These are phyloP conservation scores for Cladosporium halotolerans DNA, from an alignment of 2,329 filamentous ascomycete species.

Conservation along the genomic window DNA sequence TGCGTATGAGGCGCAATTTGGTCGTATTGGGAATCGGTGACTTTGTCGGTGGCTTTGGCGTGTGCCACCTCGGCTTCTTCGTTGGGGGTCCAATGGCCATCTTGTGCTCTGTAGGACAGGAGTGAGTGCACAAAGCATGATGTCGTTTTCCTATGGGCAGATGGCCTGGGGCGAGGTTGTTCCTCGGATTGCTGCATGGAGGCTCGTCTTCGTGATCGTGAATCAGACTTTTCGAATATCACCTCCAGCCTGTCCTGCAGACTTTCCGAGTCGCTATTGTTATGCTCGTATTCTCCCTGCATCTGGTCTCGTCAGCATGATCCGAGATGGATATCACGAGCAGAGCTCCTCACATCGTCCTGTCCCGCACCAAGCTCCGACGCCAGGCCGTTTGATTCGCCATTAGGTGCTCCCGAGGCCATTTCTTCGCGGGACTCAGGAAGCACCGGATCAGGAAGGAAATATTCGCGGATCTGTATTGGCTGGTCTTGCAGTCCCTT, in stretches of 20 bases:
- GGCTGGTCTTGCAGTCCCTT: no score
- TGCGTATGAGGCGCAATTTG: slow-evolving; percentile 38
- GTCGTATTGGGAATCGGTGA: slow-evolving; percentile 30
- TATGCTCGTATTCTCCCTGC: slow-evolving; percentile 1
- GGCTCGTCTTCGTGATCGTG: slow-evolving; percentile 51
- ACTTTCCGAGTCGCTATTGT: slow-evolving; percentile 24
- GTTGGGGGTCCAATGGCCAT: slow-evolving; percentile 27
- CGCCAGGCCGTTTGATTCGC: neutral
- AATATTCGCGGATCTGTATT: no score
- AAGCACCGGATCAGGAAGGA: no score
- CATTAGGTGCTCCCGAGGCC: neutral
- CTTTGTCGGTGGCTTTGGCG: slow-evolving; percentile 37
- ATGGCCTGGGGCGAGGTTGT: neutral
- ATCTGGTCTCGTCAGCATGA: neutral
- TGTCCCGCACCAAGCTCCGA: neutral
- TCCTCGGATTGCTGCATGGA: slow-evolving; percentile 37
- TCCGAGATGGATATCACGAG: neutral
- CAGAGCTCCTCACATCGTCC: slow-evolving; percentile 10
- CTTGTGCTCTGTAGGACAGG: slow-evolving; percentile 37
- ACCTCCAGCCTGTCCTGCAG: slow-evolving; percentile 41
- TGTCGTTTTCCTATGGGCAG: slow-evolving; percentile 38
- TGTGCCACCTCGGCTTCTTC: slow-evolving; percentile 24
- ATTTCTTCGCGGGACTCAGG: neutral
- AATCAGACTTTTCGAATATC: slow-evolving; percentile 47
- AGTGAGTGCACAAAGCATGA: slow-evolving; percentile 57